phyloP scores from a whole-genome alignment of 441 rosid genomes.

The Viola pubescens region DNA sequence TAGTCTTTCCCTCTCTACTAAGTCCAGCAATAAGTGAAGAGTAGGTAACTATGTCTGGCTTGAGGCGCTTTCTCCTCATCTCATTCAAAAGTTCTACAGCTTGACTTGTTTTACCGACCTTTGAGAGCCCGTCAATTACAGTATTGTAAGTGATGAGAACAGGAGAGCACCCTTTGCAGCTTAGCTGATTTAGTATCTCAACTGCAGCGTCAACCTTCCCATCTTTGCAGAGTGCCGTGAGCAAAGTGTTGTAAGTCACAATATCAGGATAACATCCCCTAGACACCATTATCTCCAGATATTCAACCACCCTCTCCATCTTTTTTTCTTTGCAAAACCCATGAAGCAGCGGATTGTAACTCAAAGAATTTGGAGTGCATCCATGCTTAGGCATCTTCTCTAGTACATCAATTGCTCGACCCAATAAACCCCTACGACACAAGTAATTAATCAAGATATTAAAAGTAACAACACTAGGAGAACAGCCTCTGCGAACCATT shows the following conservation, averaged over 20 bases:
- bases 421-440: conserved; percentile 70
- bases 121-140: conserved; percentile 73
- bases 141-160: conserved; percentile 73
- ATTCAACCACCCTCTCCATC: conserved; percentile 77
- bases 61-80: conserved; percentile 70
- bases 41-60: conserved; percentile 73
- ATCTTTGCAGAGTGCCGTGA: conserved; percentile 81
- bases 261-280: conserved; percentile 89
- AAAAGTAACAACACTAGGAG: conserved; percentile 78
- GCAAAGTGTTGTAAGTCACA: conserved; percentile 79
- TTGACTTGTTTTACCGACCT: conserved; percentile 66
- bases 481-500: conserved; percentile 65
- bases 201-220: conserved; percentile 83
- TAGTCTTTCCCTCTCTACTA: conserved; percentile 71
- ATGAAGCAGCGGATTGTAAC: conserved; percentile 77
- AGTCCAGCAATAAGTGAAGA: conserved; percentile 75
- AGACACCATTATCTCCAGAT: conserved; percentile 74
- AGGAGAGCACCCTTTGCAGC: conserved; percentile 67
- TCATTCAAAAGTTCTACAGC: conserved; percentile 61
- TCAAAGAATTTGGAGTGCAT: conserved; percentile 65
- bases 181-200: conserved; percentile 71
- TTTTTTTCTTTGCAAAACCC: conserved; percentile 84
- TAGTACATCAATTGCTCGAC: conserved; percentile 67
- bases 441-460: conserved; percentile 79
- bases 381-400: conserved; percentile 84